These are phyloP conservation scores for Schizochytrium sp. DNA, from an alignment of 108 stramenopile species.

Conservation along the genomic window DNA sequence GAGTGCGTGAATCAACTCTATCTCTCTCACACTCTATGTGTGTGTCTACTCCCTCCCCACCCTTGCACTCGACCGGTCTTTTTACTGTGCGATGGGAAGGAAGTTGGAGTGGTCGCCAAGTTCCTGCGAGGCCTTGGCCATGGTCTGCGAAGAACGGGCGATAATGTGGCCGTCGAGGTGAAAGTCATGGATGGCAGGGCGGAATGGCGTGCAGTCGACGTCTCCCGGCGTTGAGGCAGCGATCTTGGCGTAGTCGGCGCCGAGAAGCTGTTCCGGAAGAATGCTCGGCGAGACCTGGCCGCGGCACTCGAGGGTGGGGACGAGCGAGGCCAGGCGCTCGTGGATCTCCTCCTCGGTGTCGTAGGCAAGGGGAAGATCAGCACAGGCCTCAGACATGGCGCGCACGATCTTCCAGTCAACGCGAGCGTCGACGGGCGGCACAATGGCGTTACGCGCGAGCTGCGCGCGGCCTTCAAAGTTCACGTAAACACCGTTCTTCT, in stretches of 20 bases:
- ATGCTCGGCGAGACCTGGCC: conserved; percentile 23
- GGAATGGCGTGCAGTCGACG: conserved; percentile 28
- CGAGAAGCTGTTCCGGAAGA: conserved; percentile 14
- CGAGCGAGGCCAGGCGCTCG: conserved; percentile 32
- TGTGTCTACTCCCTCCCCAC: too few relatives aligned
- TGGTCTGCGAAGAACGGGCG: conserved; percentile 32
- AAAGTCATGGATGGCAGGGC: conserved; percentile 33
- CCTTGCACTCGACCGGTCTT: neutral
- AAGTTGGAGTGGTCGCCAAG: conserved; percentile 26
- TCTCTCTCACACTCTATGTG: too few relatives aligned
- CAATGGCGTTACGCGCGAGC: conserved; percentile 36
- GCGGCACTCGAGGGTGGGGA: conserved; percentile 21
- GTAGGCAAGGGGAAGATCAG: conserved; percentile 29
- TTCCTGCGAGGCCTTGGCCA: conserved; percentile 37
- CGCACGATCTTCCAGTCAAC: conserved; percentile 41
- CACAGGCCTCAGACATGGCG: conserved; percentile 30
- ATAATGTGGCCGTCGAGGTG: conserved; percentile 36
- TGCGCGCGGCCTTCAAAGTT: conserved; percentile 40
- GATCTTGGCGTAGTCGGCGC: neutral
- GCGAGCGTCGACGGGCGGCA: conserved; percentile 34
- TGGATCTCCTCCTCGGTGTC: conserved; percentile 32
- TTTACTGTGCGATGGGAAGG: neutral
- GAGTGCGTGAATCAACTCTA: too few relatives aligned
- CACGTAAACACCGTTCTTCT: conserved; percentile 36
- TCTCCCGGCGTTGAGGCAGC: conserved; percentile 22